Conservation (phyloP, 2,329 filamentous ascomycete species). For the Trichoderma endophyticum region DNA sequence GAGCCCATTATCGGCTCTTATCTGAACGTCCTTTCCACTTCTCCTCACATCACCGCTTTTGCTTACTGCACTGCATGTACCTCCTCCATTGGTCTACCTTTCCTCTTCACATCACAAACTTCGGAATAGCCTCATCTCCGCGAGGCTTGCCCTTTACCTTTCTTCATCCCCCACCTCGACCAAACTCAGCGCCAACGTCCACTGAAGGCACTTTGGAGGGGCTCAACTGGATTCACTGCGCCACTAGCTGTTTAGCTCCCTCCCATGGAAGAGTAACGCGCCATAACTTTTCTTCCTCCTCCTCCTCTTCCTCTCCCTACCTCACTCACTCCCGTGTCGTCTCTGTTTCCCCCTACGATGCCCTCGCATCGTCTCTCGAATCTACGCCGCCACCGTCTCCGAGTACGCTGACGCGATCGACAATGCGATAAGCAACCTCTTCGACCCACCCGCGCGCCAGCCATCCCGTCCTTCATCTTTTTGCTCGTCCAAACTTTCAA, state of each 20-base stretch:
- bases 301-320: neutral
- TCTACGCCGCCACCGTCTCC: slow-evolving; percentile 10
- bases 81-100: neutral
- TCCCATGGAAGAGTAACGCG: slow-evolving; percentile 13
- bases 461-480: slow-evolving; percentile 3
- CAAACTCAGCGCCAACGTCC: neutral
- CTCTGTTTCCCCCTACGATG: slow-evolving; percentile 4
- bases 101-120: neutral
- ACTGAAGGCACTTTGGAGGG: neutral
- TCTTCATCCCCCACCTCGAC: neutral
- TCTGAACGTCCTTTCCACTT: neutral
- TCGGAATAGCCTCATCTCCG: neutral
- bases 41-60: slow-evolving; percentile 15
- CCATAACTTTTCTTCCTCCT: neutral
- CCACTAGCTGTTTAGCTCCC: slow-evolving; percentile 6
- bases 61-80: neutral
- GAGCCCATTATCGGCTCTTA: neutral
- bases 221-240: neutral
- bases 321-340: neutral
- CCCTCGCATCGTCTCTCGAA: slow-evolving; percentile 10
- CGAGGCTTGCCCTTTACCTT: neutral
- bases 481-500: neutral
- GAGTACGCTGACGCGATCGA: slow-evolving; percentile 18
- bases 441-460: neutral
- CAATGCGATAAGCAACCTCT: slow-evolving; percentile 19